Evolutionary conservation across 2,329 filamentous ascomycete species (phyloP).

Genomic region (Plectosphaerella sp.): DNA sequence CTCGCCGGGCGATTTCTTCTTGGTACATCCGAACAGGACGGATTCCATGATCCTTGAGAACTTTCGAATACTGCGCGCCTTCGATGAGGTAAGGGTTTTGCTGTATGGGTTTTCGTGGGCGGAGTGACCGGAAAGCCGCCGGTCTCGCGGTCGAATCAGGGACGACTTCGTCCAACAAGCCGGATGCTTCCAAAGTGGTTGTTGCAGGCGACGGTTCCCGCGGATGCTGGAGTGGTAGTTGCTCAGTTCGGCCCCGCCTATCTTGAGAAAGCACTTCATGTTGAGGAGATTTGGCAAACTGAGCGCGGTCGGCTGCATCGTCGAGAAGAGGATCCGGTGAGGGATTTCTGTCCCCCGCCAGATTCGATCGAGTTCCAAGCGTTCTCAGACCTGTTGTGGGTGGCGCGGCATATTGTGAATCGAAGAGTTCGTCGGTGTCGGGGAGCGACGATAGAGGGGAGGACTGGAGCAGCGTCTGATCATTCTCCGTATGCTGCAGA

Average conservation of each 20-base stretch:
- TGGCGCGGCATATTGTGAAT: not conserved
- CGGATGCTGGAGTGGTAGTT: slow-evolving; percentile 13
- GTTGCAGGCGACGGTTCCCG: not conserved
- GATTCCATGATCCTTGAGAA: slow-evolving; percentile 50
- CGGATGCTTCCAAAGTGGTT: too few species aligned
- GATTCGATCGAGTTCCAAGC: too few species aligned
- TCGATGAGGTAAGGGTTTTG: slow-evolving; percentile 56
- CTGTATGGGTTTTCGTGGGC: slow-evolving; percentile 57
- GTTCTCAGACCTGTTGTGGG: too few species aligned
- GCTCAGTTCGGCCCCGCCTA: slow-evolving; percentile 41
- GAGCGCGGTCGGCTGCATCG: slow-evolving; percentile 52
- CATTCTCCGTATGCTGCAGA: not conserved
- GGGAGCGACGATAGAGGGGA: slow-evolving; percentile 28
- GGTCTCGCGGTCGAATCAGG: too few species aligned
- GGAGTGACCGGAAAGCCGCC: slow-evolving; percentile 36
- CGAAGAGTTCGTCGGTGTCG: slow-evolving; percentile 20
- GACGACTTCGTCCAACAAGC: too few species aligned
- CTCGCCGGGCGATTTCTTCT: slow-evolving; percentile 21
- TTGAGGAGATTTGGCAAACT: slow-evolving; percentile 58
- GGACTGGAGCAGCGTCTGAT: slow-evolving; percentile 15
- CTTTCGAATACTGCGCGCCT: slow-evolving; percentile 47
- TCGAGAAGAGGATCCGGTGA: slow-evolving; percentile 26
- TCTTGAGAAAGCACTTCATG: slow-evolving; percentile 36
- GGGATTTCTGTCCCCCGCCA: not conserved
- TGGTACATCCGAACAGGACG: slow-evolving; percentile 42